A percentile compares a stretch with the other conserved stretches of the same genome.
phyloP scores from a whole-genome alignment of 1,284 basidiomycete genomes.

The Malassezia dermatis region DNA sequence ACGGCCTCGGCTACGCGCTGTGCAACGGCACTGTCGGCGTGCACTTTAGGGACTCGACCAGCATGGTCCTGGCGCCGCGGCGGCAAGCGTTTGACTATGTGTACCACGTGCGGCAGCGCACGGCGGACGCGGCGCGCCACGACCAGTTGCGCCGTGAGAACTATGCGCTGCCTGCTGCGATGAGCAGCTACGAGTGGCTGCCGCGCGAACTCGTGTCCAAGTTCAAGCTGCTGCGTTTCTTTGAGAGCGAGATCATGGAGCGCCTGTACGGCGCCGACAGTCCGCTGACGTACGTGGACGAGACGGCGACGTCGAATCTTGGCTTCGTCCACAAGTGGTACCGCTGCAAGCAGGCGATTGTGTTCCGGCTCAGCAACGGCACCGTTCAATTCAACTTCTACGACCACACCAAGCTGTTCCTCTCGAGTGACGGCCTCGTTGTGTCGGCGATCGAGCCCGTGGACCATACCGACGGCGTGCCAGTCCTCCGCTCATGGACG shows the following conservation, averaged over 20 bases:
- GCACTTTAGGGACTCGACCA: slow-evolving; percentile 89
- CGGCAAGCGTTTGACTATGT: slow-evolving; percentile 56
- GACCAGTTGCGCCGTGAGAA: slow-evolving; percentile 36
- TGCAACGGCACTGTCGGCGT: slow-evolving; percentile 89
- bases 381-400: slow-evolving; percentile 97
- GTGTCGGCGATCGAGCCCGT: slow-evolving; percentile 63
- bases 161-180: slow-evolving; percentile 16
- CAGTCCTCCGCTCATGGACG: slow-evolving; percentile 64
- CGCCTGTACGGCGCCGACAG: slow-evolving; percentile 52
- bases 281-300: slow-evolving; percentile 79
- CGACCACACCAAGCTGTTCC: slow-evolving; percentile 88
- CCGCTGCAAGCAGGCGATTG: slow-evolving; percentile 88
- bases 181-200: slow-evolving; percentile 8
- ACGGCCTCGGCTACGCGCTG: slow-evolving; percentile 93
- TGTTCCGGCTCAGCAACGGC: slow-evolving; percentile 90
- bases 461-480: slow-evolving; percentile 60
- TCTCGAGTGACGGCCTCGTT: slow-evolving; percentile 66
- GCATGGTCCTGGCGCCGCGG: slow-evolving; percentile 68
- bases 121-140: slow-evolving; percentile 1
- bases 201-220: slow-evolving; percentile 28
- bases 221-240: slow-evolving; percentile 37
- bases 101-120: slow-evolving; percentile 21
- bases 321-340: slow-evolving; percentile 90
- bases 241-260: slow-evolving; percentile 44
- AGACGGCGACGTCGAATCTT: slow-evolving; percentile 64